Base-by-base conservation (phyloP, 805 yeast genomes). In the Yueomyces sinensis region DNA sequence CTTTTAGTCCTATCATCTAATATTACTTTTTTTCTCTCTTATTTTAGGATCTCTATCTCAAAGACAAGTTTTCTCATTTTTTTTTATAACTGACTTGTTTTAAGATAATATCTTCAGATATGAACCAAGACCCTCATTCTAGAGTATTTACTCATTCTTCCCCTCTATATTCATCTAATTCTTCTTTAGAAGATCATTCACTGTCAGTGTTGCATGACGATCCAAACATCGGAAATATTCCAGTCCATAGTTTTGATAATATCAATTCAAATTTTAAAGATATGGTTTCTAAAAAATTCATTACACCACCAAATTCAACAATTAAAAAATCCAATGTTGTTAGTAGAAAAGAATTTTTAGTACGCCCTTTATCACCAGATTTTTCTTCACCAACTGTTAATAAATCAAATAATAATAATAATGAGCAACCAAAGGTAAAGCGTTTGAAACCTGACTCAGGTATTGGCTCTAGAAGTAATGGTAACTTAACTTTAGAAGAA, bases 311-410 rank as follows among this genome's bases (percentile, higher is more conserved):
- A 23, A 44, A 43, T 29, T 50, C 56, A 2, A 49, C 55, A 3
- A 31, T 47, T 1, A 38, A 52, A 15, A 41, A 36, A 24, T 29
- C 32, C 9, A 29, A 18, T 13, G 36, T 37, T n/a, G 34, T 32
- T 11, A 31, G 17, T 13, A 24, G 4, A 5, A 17, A 5, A 4
- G 18, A 25, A 4, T 13, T 13, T 17, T 27, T 22, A 3, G 15
- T 11, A 9, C 46, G 41, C 18, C 59, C 58, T 2, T 27, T 52
- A 23, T 54, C 59, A 4, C 59, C 59, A 3, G 49, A 49, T 13
- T 43, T 46, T 3, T 54, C 59, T 1, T 54, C 59, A 3, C 59
- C 59, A 4, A 52, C 50, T 25, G n/a, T n/a, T n/a, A n/a, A n/a
- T n/a, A n/a, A n/a, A n/a, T n/a, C n/a, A n/a, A n/a, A n/a, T n/a